Evolutionary conservation across 2,329 filamentous ascomycete species (phyloP), one percentile per base, ranked within the genome.

Genomic region (Hymenoscyphus occultus): DNA sequence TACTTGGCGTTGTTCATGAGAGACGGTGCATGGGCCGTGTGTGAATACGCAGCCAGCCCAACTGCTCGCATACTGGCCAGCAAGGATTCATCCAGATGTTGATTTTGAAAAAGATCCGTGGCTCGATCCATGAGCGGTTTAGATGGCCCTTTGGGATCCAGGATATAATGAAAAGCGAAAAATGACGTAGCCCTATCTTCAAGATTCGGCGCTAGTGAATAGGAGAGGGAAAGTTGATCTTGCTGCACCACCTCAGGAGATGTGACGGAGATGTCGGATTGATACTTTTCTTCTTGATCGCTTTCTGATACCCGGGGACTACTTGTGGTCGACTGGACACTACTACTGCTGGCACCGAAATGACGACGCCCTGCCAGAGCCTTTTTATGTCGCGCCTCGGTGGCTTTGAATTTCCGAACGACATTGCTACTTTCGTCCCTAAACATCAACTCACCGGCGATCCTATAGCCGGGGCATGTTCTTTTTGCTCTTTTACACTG

Each of bases 391-490:
- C 56, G 51, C 6, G 67, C 66, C 72, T 73, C 76, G 69, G 74
- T 74, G 5, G 76, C 77, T 64, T 78, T 73, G 57, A 80, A 81
- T 76, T 70, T 78, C 32, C 60, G 81, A 78, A 83, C 83, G 63
- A 86, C 83, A 71, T 83, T 82, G 39, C 78, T 80, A 68, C 81
- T 86, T 72, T 86, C 82, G 70, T 86, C 82, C 54, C 83, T 80
- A 69, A 86, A 86, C 78, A 86, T 84, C 66, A 86, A 78, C 68
- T 86, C 83, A 51, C 84, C 79, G 59, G 82, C 76, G 67, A 83
- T 83, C 56, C 83, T 77, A 69, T 86, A 86, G 63, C 84, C 84
- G 39, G 83, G 83, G 65, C 84, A 86, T 74, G 74, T 65, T 61
- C 82, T 78, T 64, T 81, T 78, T 54, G 82, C 80, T 71, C 84